Evolutionary conservation across 345 rosid species (phyloP).

Genomic region (Carallia pectinifolia): DNA sequence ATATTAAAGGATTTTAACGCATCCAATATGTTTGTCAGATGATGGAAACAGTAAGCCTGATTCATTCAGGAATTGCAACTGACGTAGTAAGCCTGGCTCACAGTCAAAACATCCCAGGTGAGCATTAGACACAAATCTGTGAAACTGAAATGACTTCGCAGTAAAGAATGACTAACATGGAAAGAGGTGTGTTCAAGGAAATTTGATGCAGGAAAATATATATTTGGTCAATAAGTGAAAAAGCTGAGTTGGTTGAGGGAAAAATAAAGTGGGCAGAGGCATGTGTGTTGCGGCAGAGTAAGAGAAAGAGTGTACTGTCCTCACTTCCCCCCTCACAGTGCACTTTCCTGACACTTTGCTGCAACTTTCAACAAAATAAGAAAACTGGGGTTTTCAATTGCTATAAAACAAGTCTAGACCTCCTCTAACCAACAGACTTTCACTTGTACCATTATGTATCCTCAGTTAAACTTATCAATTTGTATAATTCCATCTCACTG

Average conservation of each 20-base stretch:
- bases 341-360: constrained; percentile 23
- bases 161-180: constrained; percentile 14
- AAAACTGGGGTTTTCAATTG: constrained; percentile 10
- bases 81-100: neutral
- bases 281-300: constrained; percentile 21
- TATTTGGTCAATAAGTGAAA: constrained; percentile 11
- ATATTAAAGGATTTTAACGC: too few species aligned
- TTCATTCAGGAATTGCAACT: neutral
- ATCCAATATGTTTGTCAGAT: neutral
- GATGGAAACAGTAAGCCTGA: neutral
- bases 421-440: constrained; percentile 27
- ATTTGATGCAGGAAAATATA: neutral
- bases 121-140: constrained; percentile 7
- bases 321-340: constrained; percentile 23
- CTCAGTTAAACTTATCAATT: neutral
- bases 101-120: constrained; percentile 9
- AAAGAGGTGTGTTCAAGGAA: constrained; percentile 17
- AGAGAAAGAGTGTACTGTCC: neutral
- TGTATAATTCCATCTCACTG: too few species aligned
- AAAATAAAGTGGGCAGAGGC: constrained; percentile 18
- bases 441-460: constrained; percentile 9
- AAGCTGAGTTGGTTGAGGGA: constrained; percentile 5
- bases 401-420: constrained; percentile 31
- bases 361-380: constrained; percentile 6
- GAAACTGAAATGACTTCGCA: neutral